These are phyloP conservation scores for Paecilomyces sp. DNA, from an alignment of 2,329 filamentous ascomycete species.

Conservation along the genomic window DNA sequence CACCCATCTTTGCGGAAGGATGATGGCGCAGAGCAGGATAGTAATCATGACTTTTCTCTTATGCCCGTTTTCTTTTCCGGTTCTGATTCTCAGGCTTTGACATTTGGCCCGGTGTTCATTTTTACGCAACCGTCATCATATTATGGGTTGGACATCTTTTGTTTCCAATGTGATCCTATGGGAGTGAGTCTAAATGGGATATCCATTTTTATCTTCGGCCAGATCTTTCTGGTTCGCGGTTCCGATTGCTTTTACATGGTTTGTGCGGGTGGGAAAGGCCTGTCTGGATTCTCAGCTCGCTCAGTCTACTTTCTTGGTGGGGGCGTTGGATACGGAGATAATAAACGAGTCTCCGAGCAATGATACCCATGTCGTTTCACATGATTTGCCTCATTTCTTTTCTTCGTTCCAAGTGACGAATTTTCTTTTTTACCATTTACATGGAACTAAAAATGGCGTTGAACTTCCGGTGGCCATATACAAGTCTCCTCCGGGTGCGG, in stretches of 20 bases:
- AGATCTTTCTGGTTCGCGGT: background rate
- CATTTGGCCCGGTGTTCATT: background rate
- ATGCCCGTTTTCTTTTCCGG: background rate
- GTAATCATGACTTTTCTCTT: background rate
- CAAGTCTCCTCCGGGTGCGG: slow-evolving; percentile 13
- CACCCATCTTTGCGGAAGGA: background rate
- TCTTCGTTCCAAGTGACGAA: slow-evolving; percentile 7
- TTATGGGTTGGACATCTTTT: background rate
- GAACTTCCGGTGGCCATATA: slow-evolving; percentile 12
- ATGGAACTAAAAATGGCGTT: slow-evolving; percentile 4
- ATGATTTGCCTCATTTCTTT: slow-evolving; percentile 1
- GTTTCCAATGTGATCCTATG: background rate
- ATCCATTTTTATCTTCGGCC: background rate
- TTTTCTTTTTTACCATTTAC: slow-evolving; percentile 1
- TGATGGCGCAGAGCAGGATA: background rate
- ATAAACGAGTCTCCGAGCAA: slow-evolving; percentile 36
- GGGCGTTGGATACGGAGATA: slow-evolving; percentile 30
- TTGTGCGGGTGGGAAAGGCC: background rate
- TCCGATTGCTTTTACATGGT: slow-evolving; percentile 1
- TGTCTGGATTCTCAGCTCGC: slow-evolving; percentile 1
- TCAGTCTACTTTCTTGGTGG: slow-evolving; percentile 9
- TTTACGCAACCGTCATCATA: background rate
- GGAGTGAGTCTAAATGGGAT: background rate
- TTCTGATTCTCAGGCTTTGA: background rate
- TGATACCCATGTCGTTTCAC: slow-evolving; percentile 30